phyloP scores from a whole-genome alignment of 768 basidiomycete genomes.

The Pleurotus giganteus region DNA sequence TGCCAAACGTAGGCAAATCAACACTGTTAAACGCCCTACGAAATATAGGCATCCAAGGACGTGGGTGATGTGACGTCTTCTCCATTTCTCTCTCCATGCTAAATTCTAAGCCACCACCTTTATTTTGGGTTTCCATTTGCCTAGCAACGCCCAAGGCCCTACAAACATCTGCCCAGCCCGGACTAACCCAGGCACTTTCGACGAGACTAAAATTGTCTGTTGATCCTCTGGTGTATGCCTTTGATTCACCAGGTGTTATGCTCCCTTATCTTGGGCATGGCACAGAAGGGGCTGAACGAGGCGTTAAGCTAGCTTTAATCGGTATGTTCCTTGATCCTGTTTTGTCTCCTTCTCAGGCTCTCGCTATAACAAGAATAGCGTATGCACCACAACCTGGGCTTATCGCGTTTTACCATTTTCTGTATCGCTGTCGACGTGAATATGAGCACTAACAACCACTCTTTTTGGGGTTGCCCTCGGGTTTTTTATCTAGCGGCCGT shows the following conservation, averaged over 20 bases:
- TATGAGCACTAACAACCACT: no score
- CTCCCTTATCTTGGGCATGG: slow-evolving; percentile 90
- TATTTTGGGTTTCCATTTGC: slow-evolving; percentile 6
- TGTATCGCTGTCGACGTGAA: no score
- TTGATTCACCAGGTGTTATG: slow-evolving; percentile 97
- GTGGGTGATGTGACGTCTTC: slow-evolving; percentile 44
- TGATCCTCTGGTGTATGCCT: slow-evolving; percentile 85
- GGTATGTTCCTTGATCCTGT: slow-evolving; percentile 49
- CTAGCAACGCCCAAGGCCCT: slow-evolving; percentile 85
- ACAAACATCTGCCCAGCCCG: slow-evolving; percentile 85
- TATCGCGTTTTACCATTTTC: no score
- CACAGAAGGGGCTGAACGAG: slow-evolving; percentile 82
- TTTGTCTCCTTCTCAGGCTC: slow-evolving; percentile 9
- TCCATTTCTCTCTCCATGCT: slow-evolving; percentile 8
- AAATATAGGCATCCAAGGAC: slow-evolving; percentile 81
- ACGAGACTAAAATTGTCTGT: slow-evolving; percentile 83
- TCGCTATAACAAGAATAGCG: not conserved
- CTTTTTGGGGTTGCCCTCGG: no score
- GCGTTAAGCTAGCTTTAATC: slow-evolving; percentile 89
- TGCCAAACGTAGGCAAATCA: slow-evolving; percentile 99
- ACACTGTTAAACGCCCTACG: slow-evolving; percentile 89
- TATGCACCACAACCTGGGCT: no score
- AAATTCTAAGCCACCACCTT: slow-evolving; percentile 5
- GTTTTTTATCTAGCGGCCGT: slow-evolving; percentile 67
- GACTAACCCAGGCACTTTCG: slow-evolving; percentile 85